phyloP scores from a whole-genome alignment of 2,329 filamentous ascomycete genomes.

The Hansfordia pulvinata region DNA sequence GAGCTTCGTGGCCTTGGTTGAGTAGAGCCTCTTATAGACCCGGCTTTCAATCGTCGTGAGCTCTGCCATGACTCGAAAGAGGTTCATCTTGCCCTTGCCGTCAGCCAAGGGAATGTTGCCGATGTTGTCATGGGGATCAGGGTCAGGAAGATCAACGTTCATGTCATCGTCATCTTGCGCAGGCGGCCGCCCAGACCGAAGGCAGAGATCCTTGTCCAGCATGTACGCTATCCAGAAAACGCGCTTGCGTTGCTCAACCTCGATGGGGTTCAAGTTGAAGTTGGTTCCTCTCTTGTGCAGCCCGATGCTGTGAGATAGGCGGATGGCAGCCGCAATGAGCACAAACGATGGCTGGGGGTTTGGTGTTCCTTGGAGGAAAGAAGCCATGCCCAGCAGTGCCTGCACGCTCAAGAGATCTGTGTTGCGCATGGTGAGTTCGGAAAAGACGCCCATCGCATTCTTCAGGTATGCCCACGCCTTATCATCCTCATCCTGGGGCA shows the following conservation, averaged over 20 bases:
- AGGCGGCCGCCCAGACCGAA: constrained; percentile 44
- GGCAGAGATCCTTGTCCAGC: constrained; percentile 49
- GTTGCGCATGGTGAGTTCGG: constrained; percentile 89
- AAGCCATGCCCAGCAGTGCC: constrained; percentile 79
- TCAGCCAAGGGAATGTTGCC: constrained; percentile 86
- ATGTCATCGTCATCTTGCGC: constrained; percentile 59
- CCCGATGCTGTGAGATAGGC: constrained; percentile 85
- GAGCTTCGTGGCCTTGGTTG: constrained; percentile 81
- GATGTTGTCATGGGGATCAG: constrained; percentile 81
- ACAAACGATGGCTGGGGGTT: constrained; percentile 93
- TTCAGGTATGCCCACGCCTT: constrained; percentile 95
- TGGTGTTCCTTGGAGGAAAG: constrained; percentile 91
- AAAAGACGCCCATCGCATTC: constrained; percentile 87
- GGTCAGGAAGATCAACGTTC: constrained; percentile 91
- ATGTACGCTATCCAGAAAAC: constrained; percentile 56
- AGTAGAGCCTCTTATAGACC: constrained; percentile 88
- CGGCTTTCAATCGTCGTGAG: constrained; percentile 86
- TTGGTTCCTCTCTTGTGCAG: constrained; percentile 86
- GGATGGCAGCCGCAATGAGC: constrained; percentile 78
- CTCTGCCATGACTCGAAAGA: constrained; percentile 86
- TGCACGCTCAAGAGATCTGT: constrained; percentile 92
- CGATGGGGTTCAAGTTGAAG: constrained; percentile 85
- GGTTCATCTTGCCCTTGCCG: constrained; percentile 83
- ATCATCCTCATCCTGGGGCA: constrained; percentile 80
- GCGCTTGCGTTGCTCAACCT: constrained; percentile 73